Conservation (phyloP, 192 early-diverging fungal species). For the Backusella tarrabulga region DNA sequence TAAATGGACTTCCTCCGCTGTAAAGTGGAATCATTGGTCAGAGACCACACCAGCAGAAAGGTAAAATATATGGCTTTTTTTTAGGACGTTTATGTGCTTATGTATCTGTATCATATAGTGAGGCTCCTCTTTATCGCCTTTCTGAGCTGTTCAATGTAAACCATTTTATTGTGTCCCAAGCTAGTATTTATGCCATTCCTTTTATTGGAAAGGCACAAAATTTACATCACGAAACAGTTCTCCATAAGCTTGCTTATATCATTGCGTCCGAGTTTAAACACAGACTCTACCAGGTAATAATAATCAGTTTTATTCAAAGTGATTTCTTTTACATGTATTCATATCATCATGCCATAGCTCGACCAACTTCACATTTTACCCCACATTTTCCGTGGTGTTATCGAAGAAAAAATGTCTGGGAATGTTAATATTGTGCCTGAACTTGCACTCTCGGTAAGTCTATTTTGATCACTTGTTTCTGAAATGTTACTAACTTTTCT, state of each 20-base stretch:
- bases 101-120: constrained; percentile 27
- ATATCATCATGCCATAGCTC: constrained; percentile 31
- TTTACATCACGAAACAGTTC: constrained; percentile 29
- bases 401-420: constrained; percentile 64
- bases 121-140: constrained; percentile 63
- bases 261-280: constrained; percentile 61
- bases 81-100: neutral
- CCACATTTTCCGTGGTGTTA: constrained; percentile 48
- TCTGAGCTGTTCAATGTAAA: constrained; percentile 84
- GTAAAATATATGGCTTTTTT: constrained; percentile 13
- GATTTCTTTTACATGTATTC: neutral
- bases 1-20: constrained; percentile 58
- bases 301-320: neutral
- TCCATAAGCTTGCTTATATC: constrained; percentile 46
- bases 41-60: constrained; percentile 39
- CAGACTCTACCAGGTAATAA: constrained; percentile 57
- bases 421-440: constrained; percentile 71
- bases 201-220: constrained; percentile 56
- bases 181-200: constrained; percentile 66
- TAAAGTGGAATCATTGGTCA: constrained; percentile 45
- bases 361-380: constrained; percentile 65
- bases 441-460: constrained; percentile 44
- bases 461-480: neutral
- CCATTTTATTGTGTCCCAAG: constrained; percentile 81
- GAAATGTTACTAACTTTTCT: neutral